Evolutionary conservation across 2,329 filamentous ascomycete genomes (phyloP).

Genomic region (Chaetothyriales sp.): DNA sequence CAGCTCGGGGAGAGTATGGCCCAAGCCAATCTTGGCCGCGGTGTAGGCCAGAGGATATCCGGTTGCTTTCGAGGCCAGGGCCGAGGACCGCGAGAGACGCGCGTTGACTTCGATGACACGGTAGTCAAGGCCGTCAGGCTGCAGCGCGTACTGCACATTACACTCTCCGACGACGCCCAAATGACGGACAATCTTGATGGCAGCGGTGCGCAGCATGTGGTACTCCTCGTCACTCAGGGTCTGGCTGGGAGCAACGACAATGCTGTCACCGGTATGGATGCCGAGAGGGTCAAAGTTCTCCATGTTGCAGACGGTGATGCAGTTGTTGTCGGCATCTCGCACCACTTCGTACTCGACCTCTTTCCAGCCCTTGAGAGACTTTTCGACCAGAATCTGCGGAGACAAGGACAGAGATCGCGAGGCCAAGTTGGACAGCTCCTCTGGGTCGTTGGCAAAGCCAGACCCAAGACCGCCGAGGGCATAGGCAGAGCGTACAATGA

Average conservation of each 20-base stretch:
- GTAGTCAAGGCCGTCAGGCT: conserved; percentile 94
- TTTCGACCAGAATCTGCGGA: conserved; percentile 94
- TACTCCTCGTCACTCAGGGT: conserved; percentile 97
- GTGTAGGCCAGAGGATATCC: conserved; percentile 96
- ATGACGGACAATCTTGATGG: conserved; percentile 96
- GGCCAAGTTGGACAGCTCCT: conserved; percentile 87
- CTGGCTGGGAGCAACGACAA: conserved; percentile 93
- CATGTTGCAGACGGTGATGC: conserved; percentile 98
- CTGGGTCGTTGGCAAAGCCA: conserved; percentile 85
- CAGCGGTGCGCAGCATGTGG: conserved; percentile 94
- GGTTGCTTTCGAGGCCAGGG: conserved; percentile 92
- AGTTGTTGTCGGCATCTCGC: conserved; percentile 93
- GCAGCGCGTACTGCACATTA: conserved; percentile 94
- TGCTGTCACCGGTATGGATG: conserved; percentile 96
- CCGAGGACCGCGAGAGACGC: conserved; percentile 92
- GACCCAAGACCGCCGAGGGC: conserved; percentile 91
- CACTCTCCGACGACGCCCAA: conserved; percentile 96
- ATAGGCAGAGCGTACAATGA: conserved; percentile 95
- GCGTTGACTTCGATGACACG: conserved; percentile 98
- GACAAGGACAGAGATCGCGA: conserved; percentile 85
- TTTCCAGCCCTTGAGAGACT: conserved; percentile 98
- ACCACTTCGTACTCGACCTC: conserved; percentile 98
- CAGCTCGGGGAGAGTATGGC: conserved; percentile 85
- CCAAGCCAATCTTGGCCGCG: conserved; percentile 93
- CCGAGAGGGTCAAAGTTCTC: conserved; percentile 97